phyloP scores from a whole-genome alignment of 1,284 basidiomycete genomes.

The Cryptococcus deneoformans region DNA sequence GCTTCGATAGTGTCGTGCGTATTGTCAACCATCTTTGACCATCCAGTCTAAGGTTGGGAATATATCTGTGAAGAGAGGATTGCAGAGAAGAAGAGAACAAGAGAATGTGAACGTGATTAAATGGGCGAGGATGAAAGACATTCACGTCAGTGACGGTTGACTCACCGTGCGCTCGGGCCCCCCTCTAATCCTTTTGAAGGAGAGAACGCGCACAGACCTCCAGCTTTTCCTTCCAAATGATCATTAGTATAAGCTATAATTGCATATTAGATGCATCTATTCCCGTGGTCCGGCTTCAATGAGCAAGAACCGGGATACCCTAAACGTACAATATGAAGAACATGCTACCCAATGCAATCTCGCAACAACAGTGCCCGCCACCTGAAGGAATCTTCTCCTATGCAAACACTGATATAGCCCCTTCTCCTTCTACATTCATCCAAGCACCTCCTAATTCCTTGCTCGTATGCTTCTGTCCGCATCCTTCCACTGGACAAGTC shows the following conservation, averaged over 20 bases:
- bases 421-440: slow-evolving; percentile 28
- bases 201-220: neutral
- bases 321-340: too few relatives aligned
- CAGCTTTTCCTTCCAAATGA: too few relatives aligned
- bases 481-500: slow-evolving; percentile 35
- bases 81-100: too few relatives aligned
- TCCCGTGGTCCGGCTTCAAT: too few relatives aligned
- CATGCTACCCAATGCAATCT: neutral
- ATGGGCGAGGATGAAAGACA: slow-evolving; percentile 4
- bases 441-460: slow-evolving; percentile 25
- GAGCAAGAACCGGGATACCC: too few relatives aligned
- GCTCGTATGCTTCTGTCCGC: slow-evolving; percentile 27
- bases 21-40: too few relatives aligned
- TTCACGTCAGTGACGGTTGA: neutral
- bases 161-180: neutral
- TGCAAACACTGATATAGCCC: slow-evolving; percentile 35
- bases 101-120: neutral
- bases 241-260: too few relatives aligned
- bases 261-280: too few relatives aligned
- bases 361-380: neutral
- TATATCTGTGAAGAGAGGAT: too few relatives aligned
- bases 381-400: slow-evolving; percentile 9
- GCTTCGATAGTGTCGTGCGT: neutral
- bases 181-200: neutral
- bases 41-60: too few relatives aligned